A percentile compares a stretch with the other conserved stretches of the same genome.
Evolutionary conservation across 495 filamentous ascomycete species (phyloP).

Genomic region (Bryoglossum gracile): DNA sequence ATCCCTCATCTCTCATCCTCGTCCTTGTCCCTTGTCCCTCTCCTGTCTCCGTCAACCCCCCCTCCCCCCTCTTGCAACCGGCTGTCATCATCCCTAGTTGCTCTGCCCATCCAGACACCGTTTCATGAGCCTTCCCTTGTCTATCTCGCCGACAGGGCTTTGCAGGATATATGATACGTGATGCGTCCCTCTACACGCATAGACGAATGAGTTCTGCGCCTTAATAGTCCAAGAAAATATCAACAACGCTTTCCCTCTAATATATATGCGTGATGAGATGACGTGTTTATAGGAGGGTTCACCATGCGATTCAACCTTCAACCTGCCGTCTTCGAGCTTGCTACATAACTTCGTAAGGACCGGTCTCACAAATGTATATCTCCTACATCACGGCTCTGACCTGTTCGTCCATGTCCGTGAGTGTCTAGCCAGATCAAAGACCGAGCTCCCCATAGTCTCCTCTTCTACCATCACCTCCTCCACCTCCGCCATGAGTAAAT

Average conservation of each 20-base stretch:
- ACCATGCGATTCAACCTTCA: constrained; percentile 10
- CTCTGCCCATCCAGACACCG: constrained; percentile 6
- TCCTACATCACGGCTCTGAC: neutral
- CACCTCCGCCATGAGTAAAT: constrained; percentile 19
- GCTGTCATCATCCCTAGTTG: no score
- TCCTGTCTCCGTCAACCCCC: constrained; percentile 4
- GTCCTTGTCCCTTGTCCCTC: no score
- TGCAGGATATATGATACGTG: constrained; percentile 23
- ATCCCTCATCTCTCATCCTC: no score
- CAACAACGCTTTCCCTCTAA: constrained; percentile 5
- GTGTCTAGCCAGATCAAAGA: neutral
- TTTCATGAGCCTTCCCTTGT: constrained; percentile 20
- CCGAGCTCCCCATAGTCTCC: neutral
- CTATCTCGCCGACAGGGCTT: constrained; percentile 17
- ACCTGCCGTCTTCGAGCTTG: constrained; percentile 1
- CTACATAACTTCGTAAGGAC: constrained; percentile 7
- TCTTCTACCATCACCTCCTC: neutral
- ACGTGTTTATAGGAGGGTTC: constrained; percentile 13
- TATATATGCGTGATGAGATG: constrained; percentile 13
- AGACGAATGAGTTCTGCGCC: constrained; percentile 11
- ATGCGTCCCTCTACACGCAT: constrained; percentile 12
- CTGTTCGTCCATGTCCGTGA: neutral
- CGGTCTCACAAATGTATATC: constrained; percentile 10
- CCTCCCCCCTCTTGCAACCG: no score
- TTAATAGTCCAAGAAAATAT: constrained; percentile 4